These are phyloP conservation scores for Pseudozyma thailandica DNA, from an alignment of 1,284 basidiomycete species.

Conservation along the genomic window DNA sequence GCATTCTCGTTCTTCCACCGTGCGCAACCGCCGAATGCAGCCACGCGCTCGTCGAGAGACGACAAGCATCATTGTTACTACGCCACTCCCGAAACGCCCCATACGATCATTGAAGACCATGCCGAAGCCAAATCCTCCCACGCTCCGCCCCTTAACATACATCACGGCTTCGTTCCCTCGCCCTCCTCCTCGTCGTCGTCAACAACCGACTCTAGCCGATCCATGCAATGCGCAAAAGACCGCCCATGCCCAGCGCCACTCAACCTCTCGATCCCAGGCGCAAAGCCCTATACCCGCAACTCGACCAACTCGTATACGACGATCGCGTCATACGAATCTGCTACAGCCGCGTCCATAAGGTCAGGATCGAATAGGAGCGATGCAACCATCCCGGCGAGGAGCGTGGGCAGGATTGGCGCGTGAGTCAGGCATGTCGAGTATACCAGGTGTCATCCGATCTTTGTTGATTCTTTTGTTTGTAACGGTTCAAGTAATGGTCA, in stretches of 20 bases:
- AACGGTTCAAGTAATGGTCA: conserved; percentile 5
- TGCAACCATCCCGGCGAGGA: too few species aligned
- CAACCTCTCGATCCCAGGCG: neutral
- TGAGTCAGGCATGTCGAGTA: too few species aligned
- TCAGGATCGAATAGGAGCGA: too few species aligned
- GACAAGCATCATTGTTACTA: too few species aligned
- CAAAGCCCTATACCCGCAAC: neutral
- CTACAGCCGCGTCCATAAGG: too few species aligned
- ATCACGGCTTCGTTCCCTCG: neutral
- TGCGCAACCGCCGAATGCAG: neutral
- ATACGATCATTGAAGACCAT: too few species aligned
- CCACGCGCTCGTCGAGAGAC: neutral
- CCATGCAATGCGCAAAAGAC: conserved; percentile 2
- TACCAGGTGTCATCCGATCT: too few species aligned
- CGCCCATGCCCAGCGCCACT: neutral
- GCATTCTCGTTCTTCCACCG: conserved; percentile 24
- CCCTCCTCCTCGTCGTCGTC: neutral
- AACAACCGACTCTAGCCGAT: conserved; percentile 1
- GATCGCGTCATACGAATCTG: too few species aligned
- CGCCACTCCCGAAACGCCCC: too few species aligned
- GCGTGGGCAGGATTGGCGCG: too few species aligned
- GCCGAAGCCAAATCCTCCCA: too few species aligned
- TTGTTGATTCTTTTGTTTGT: neutral
- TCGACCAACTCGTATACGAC: too few species aligned
- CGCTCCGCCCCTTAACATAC: conserved; percentile 5